Evolutionary conservation across 352 stramenopile genomes (phyloP).

Genomic region (Peronospora destructor): DNA sequence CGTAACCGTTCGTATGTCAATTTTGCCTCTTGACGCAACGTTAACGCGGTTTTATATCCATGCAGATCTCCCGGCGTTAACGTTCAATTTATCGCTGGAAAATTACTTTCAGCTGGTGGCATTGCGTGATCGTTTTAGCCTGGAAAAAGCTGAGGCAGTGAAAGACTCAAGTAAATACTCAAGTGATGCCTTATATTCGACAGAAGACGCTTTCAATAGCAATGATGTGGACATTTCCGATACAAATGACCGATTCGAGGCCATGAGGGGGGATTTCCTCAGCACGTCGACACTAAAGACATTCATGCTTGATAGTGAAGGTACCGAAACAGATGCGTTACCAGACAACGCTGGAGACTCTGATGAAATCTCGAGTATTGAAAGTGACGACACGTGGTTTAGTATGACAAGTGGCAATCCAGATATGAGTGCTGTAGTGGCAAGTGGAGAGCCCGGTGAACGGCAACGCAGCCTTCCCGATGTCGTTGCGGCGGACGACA

Average conservation of each 20-base stretch:
- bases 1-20: conserved; percentile 75
- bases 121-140: conserved; percentile 54
- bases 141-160: conserved; percentile 26
- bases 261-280: conserved; percentile 36
- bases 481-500: conserved; percentile 1
- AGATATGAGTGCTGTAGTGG: conserved; percentile 25
- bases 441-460: conserved; percentile 14
- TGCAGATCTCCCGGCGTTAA: conserved; percentile 73
- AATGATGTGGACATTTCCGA: conserved; percentile 3
- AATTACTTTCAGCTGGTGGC: conserved; percentile 73
- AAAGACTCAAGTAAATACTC: conserved; percentile 23
- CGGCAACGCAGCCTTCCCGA: conserved; percentile 17
- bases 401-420: conserved; percentile 72
- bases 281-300: conserved; percentile 47
- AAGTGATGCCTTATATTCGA: conserved; percentile 10
- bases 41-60: conserved; percentile 80
- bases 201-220: conserved; percentile 13
- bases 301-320: conserved; percentile 39
- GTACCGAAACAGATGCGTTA: conserved; percentile 7
- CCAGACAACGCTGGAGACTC: conserved; percentile 33
- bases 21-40: conserved; percentile 77
- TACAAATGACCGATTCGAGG: conserved; percentile 19
- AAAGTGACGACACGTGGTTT: conserved; percentile 87
- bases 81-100: conserved; percentile 78
- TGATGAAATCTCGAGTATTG: conserved; percentile 59